These are phyloP conservation scores for Globisporangium apiculatum DNA, from an alignment of 352 stramenopile species.

Conservation along the genomic window DNA sequence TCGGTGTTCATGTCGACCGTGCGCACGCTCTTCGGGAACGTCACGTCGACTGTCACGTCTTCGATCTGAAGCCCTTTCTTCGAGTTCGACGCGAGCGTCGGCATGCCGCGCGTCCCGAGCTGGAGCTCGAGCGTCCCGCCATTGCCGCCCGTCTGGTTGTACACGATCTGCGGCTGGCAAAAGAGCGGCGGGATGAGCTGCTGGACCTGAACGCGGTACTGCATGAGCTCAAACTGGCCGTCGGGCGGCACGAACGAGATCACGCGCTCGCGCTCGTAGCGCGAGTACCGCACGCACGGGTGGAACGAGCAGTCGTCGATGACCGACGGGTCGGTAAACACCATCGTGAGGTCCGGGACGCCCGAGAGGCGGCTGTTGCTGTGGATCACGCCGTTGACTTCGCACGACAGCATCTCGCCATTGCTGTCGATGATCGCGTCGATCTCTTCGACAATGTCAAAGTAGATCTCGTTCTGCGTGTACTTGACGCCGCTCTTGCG, in stretches of 20 bases:
- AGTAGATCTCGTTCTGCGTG: conserved; percentile 97
- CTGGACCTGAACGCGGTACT: conserved; percentile 81
- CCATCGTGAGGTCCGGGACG: conserved; percentile 95
- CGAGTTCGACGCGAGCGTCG: conserved; percentile 69
- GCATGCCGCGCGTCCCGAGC: conserved; percentile 68
- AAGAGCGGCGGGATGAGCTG: conserved; percentile 83
- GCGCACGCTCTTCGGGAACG: conserved; percentile 94
- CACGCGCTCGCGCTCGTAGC: conserved; percentile 94
- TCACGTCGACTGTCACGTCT: conserved; percentile 93
- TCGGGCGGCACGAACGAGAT: conserved; percentile 98
- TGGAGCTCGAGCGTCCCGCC: conserved; percentile 60
- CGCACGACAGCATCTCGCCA: conserved; percentile 89
- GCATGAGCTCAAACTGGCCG: conserved; percentile 94
- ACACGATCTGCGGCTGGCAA: conserved; percentile 84
- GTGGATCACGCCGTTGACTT: conserved; percentile 94
- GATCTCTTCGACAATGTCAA: conserved; percentile 98
- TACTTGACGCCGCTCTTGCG: conserved; percentile 94
- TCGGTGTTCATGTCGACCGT: conserved; percentile 93
- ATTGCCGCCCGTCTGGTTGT: conserved; percentile 53
- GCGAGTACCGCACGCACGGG: conserved; percentile 95
- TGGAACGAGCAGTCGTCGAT: conserved; percentile 99
- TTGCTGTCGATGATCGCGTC: conserved; percentile 94
- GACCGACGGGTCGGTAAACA: conserved; percentile 93
- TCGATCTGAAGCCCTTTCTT: conserved; percentile 78
- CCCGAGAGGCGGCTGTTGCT: conserved; percentile 94